phyloP scores from a whole-genome alignment of 352 stramenopile genomes.

The Phytophthora meadii region DNA sequence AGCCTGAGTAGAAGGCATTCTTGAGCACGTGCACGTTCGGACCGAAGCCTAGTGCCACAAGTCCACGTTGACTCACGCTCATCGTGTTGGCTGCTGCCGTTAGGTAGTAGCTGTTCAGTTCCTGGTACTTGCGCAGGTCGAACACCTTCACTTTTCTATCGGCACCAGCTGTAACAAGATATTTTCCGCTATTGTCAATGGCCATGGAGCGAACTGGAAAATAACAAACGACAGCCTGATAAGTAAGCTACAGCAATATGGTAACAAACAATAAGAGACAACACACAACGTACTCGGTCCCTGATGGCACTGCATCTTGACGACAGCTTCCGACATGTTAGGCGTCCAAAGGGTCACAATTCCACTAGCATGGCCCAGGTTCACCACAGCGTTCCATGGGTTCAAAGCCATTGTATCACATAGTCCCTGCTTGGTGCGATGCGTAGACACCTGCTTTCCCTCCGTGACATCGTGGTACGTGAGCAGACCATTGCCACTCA shows the following conservation, averaged over 20 bases:
- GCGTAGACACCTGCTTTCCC: conserved; percentile 91
- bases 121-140: conserved; percentile 97
- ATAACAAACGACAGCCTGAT: conserved; percentile 9
- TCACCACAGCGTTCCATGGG: conserved; percentile 96
- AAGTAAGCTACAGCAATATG: conserved; percentile 10
- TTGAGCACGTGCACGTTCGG: conserved; percentile 93
- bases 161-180: conserved; percentile 96
- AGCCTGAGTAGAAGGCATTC: conserved; percentile 80
- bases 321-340: conserved; percentile 92
- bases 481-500: conserved; percentile 91
- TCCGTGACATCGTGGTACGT: conserved; percentile 98
- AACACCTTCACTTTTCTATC: conserved; percentile 98
- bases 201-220: conserved; percentile 88
- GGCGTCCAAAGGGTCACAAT: conserved; percentile 99
- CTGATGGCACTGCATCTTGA: conserved; percentile 98
- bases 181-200: conserved; percentile 93
- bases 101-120: conserved; percentile 95
- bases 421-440: conserved; percentile 93
- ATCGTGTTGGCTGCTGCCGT: conserved; percentile 86
- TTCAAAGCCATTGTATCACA: conserved; percentile 96
- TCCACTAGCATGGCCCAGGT: conserved; percentile 97
- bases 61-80: conserved; percentile 96
- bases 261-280: background rate
- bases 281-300: conserved; percentile 85
- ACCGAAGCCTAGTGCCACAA: conserved; percentile 95